Conservation (phyloP, 2,329 filamentous ascomycete species). For the Xylaria hypoxylon region DNA sequence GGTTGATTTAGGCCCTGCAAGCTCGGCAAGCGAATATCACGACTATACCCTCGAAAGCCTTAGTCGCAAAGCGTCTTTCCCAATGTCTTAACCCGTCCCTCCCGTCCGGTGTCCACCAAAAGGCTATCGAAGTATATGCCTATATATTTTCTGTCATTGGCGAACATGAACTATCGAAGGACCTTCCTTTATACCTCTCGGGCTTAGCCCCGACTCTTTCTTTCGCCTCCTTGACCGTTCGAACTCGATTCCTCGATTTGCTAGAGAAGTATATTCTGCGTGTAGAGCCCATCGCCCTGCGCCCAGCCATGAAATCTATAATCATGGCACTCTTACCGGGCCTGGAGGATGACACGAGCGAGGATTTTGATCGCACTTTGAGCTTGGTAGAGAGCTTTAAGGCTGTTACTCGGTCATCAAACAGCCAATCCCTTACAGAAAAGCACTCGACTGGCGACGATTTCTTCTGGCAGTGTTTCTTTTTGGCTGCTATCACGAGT, state of each 20-base stretch:
- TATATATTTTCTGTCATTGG: constrained; percentile 91
- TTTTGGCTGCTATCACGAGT: constrained; percentile 91
- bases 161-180: constrained; percentile 80
- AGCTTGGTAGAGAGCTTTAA: constrained; percentile 83
- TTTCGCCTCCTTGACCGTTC: constrained; percentile 92
- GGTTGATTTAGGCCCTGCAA: constrained; percentile 79
- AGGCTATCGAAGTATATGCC: constrained; percentile 91
- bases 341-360: constrained; percentile 94
- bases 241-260: constrained; percentile 85
- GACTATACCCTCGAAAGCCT: constrained; percentile 81
- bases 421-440: constrained; percentile 62
- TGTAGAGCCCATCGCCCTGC: constrained; percentile 76
- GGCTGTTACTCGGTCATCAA: constrained; percentile 68
- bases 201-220: constrained; percentile 90
- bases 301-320: constrained; percentile 90
- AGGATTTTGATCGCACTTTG: constrained; percentile 93
- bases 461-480: constrained; percentile 99
- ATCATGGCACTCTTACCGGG: constrained; percentile 91
- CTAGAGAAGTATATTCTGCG: constrained; percentile 83
- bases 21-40: constrained; percentile 78
- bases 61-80: constrained; percentile 89
- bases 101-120: constrained; percentile 97
- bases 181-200: constrained; percentile 89
- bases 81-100: constrained; percentile 95
- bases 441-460: constrained; percentile 75